Base-by-base conservation (phyloP, 192 early-diverging fungal species). In the Gryganskiella cystojenkinii region DNA sequence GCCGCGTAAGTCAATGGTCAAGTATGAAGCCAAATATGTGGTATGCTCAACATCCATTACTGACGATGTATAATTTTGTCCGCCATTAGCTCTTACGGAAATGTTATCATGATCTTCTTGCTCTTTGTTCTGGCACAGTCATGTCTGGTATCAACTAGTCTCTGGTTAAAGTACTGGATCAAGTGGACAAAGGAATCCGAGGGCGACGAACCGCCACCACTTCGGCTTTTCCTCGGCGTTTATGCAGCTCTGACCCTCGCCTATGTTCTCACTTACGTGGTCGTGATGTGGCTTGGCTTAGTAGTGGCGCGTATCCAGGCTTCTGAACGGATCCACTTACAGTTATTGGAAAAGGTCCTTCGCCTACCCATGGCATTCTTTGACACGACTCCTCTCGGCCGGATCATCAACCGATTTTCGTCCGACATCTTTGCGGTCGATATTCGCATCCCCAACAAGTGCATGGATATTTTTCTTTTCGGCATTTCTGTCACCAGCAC, bases 91-190 rank as follows among this genome's bases (percentile, higher is more conserved):
- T 64, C 70, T 1, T 56, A 57, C 43, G 57, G 49, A 22, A 78
- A 65, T n/a, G 81, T 87, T 0, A 45, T 50, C 25, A 10, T 88
- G 15, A 92, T 90, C 65, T 49, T 83, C 7, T 9, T 73, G 27
- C 81, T 88, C 8, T 83, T 86, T 61, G 22, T 86, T 17, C 47
- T 76, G 8, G 81, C 81, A 11, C 82, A 85, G 37, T 33, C 83
- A 35, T 81, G 83, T 63, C 81, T 84, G 25, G 81, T 87, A 8
- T 28, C 64, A 0, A 82, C 83, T 10, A 87, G 85, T 57, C 71
- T 89, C 61, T 89, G 88, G 88, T 81, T 89, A 55, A 89, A 85
- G 72, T 70, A 87, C 66, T 87, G 88, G 85, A 82, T 84, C 19
- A 74, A 79, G 17, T 61, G 79, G 0, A 85, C 81, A 35, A 71